A percentile compares a stretch with the other conserved stretches of the same genome.
phyloP scores from a whole-genome alignment of 441 rosid genomes.

The Cnidoscolus chayamansa region DNA sequence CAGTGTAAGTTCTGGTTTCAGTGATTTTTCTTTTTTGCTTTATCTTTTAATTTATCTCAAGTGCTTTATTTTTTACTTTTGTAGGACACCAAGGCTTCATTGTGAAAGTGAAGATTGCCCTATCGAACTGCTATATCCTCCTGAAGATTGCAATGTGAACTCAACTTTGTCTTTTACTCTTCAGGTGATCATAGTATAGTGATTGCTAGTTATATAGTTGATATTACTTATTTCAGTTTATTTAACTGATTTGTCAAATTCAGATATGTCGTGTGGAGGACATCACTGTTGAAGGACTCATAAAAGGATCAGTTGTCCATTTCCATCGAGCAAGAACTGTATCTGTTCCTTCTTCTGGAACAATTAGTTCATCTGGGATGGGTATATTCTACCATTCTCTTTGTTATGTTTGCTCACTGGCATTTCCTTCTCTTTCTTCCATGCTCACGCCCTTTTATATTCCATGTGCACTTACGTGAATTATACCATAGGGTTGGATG shows the following conservation, averaged over 20 bases:
- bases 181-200: constrained; percentile 58
- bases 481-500: not conserved
- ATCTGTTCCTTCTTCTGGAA: constrained; percentile 69
- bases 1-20: constrained; percentile 63
- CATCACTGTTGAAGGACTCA: constrained; percentile 73
- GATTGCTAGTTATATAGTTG: constrained; percentile 22
- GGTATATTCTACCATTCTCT: constrained; percentile 49
- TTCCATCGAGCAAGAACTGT: constrained; percentile 93
- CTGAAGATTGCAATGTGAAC: constrained; percentile 99
- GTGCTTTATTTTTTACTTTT: constrained; percentile 21
- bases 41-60: constrained; percentile 12
- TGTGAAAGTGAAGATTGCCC: constrained; percentile 86
- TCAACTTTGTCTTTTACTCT: constrained; percentile 92
- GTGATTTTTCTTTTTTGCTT: constrained; percentile 18
- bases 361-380: constrained; percentile 86
- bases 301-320: constrained; percentile 94
- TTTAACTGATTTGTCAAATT: constrained; percentile 27
- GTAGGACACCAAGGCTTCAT: constrained; percentile 82
- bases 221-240: constrained; percentile 22
- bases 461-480: not conserved
- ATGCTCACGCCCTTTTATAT: not conserved
- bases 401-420: constrained; percentile 3
- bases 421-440: not conserved
- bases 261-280: constrained; percentile 99
- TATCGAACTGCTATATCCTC: constrained; percentile 79